Percentiles rank a stretch among this genome's conserved stretches.
phyloP scores from a whole-genome alignment of 768 basidiomycete genomes.

The Pleurotus salmoneostramineus region DNA sequence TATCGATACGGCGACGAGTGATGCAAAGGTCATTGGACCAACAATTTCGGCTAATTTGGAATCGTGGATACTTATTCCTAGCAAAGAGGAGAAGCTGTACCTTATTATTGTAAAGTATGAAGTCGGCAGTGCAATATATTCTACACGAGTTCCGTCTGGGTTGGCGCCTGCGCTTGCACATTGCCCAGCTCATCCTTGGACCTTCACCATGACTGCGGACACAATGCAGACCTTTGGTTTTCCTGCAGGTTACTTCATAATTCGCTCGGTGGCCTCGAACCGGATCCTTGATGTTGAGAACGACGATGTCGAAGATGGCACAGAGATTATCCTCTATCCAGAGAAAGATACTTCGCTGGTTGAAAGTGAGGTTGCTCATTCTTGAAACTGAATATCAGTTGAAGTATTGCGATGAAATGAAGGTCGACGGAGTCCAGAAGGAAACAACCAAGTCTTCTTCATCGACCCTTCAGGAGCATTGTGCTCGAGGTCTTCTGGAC shows the following conservation, averaged over 20 bases:
- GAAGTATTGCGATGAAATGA: too few relatives aligned
- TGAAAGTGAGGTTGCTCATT: slow-evolving; percentile 75
- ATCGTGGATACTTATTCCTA: too few relatives aligned
- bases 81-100: background rate
- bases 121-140: too few relatives aligned
- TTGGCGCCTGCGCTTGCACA: background rate
- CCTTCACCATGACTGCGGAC: slow-evolving; percentile 19
- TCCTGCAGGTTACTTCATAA: slow-evolving; percentile 59
- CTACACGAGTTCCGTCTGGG: too few relatives aligned
- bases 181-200: background rate
- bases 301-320: slow-evolving; percentile 55
- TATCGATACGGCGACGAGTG: too few relatives aligned
- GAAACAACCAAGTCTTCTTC: slow-evolving; percentile 86
- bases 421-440: slow-evolving; percentile 61
- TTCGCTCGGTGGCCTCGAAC: slow-evolving; percentile 49
- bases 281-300: slow-evolving; percentile 55
- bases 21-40: too few relatives aligned
- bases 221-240: slow-evolving; percentile 35
- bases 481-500: slow-evolving; percentile 76
- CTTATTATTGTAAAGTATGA: too few relatives aligned
- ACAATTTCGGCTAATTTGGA: too few relatives aligned
- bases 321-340: slow-evolving; percentile 62
- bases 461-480: slow-evolving; percentile 73
- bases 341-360: slow-evolving; percentile 76
- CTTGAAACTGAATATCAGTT: too few relatives aligned